Evolutionary conservation across 768 basidiomycete genomes (phyloP).

Genomic region (Tephrocybe sp.): DNA sequence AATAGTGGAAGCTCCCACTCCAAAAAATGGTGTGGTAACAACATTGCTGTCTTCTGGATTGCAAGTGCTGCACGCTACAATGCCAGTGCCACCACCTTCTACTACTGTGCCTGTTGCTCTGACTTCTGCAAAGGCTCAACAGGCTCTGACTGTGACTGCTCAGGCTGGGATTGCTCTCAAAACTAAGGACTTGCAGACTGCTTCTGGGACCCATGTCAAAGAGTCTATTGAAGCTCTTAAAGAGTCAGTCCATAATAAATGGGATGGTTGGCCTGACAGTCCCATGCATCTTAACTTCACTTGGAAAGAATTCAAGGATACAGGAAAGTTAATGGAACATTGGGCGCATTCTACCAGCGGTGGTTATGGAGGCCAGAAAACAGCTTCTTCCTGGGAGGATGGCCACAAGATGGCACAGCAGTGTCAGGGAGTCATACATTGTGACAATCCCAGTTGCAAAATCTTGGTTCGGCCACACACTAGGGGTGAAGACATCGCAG

Average conservation of each 20-base stretch:
- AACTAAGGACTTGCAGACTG: background rate
- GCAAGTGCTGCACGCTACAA: too few species aligned
- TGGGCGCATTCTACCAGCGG: constrained; percentile 18
- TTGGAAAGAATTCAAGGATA: constrained; percentile 5
- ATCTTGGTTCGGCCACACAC: constrained; percentile 1
- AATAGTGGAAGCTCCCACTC: too few species aligned
- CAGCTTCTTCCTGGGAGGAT: background rate
- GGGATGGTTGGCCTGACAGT: constrained; percentile 27
- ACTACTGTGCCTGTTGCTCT: too few species aligned
- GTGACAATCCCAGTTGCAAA: constrained; percentile 2
- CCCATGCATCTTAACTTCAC: constrained; percentile 15
- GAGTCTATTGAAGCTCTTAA: background rate
- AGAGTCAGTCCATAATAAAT: background rate
- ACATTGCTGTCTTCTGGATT: too few species aligned
- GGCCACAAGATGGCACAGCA: background rate
- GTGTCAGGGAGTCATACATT: constrained; percentile 6
- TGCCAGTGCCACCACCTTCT: too few species aligned
- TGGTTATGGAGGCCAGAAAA: constrained; percentile 12
- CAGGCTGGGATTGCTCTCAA: background rate
- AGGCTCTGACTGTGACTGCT: too few species aligned
- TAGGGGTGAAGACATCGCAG: background rate
- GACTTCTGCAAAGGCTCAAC: too few species aligned
- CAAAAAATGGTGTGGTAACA: too few species aligned
- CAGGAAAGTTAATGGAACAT: constrained; percentile 14
- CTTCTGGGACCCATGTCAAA: background rate